Base-by-base conservation (phyloP, 768 basidiomycete genomes). In the Baorangia bicolor region DNA sequence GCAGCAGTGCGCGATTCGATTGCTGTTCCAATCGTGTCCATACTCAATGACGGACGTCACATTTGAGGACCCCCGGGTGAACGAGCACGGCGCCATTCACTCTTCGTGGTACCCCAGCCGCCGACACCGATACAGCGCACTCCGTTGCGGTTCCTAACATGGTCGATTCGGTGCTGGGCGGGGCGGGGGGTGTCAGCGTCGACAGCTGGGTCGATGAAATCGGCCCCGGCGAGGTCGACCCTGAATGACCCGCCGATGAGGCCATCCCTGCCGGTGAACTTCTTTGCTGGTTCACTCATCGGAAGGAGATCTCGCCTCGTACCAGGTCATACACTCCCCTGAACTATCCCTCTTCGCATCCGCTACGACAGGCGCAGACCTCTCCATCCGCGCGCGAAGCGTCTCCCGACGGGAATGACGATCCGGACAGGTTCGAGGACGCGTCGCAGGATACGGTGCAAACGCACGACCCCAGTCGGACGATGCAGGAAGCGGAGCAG, bases 251-350 rank as follows among this genome's bases (percentile, higher is more conserved):
- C 5, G 89, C 87, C 0, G 70, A 75, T 3, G 88, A 90, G 63
- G 78, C 82, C n/a, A 74, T 81, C 10, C 86, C 81, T 55, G 72
- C 92, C 11, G 88, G 79, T 0, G 77, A 86, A 65, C 72, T 90
- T 3, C 75, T 91, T 12, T 88, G 87, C 64, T 88, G 86, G 86
- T 77, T 90, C 21, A 87, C 82, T 0, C 73, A 75, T 52, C 73
- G 74, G 52, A 69, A 67, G 38, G 79, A 81, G 1, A 64, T 76
- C 16, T 39, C 72, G 16, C 61, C 64, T 1, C 66, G 53, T 5
- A 49, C 53, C 18, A 62, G 13, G 14, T 60, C 28, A 66, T 70
- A 13, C 55, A 70, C 41, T 73, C 71, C 3, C 72, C 72, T 3
- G 67, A 69, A 37, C 63, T 61, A 1, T 68, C 70, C 12, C 64